Evolutionary conservation across 164 flowering plant genomes (phyloP).

Genomic region (Stephania japonica): DNA sequence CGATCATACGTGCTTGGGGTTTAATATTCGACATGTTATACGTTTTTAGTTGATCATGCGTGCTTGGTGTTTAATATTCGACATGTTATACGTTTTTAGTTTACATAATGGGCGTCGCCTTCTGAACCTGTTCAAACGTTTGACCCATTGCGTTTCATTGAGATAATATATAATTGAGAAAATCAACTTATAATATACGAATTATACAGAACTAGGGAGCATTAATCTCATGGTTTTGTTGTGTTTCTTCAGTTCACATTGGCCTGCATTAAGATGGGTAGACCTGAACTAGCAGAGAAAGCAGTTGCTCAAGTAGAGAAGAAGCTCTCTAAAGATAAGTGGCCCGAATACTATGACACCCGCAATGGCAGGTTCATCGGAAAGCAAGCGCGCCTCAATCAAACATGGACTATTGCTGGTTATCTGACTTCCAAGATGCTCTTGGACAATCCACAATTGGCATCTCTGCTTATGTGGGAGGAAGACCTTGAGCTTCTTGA

Average conservation of each 20-base stretch:
- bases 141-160: too few species aligned
- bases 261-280: constrained; percentile 72
- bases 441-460: constrained; percentile 49
- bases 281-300: constrained; percentile 45
- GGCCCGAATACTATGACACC: constrained; percentile 79
- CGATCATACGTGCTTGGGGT: too few species aligned
- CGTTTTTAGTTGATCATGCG: too few species aligned
- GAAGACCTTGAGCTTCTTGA: constrained; percentile 76
- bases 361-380: constrained; percentile 60
- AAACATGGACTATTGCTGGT: constrained; percentile 86
- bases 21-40: too few species aligned
- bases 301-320: constrained; percentile 53
- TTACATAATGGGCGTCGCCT: too few species aligned
- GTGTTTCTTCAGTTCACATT: constrained; percentile 49
- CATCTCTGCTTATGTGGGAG: constrained; percentile 58
- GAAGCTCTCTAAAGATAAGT: constrained; percentile 45
- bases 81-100: too few species aligned
- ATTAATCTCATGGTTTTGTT: background rate
- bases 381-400: constrained; percentile 56
- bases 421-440: constrained; percentile 71
- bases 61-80: too few species aligned
- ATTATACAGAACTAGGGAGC: background rate
- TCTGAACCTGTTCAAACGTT: too few species aligned
- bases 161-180: too few species aligned
- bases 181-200: too few species aligned